These are phyloP conservation scores for Pelargonium myrrhifolium DNA, from an alignment of 441 rosid species.

Conservation along the genomic window DNA sequence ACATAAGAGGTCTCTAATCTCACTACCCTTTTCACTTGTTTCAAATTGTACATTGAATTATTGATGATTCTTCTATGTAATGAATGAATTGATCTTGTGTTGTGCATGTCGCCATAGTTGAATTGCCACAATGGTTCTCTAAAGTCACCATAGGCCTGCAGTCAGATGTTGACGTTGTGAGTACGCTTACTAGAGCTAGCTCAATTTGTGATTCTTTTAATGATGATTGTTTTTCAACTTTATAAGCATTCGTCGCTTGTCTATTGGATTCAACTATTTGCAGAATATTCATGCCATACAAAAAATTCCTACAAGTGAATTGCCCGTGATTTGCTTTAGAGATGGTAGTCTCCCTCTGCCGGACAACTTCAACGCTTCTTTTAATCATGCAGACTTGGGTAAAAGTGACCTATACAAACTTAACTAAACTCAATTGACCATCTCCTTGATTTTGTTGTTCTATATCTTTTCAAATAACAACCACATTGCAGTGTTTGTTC, in stretches of 20 bases:
- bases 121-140: conserved; percentile 1
- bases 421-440: not conserved
- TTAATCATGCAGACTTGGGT: not conserved
- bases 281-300: not conserved
- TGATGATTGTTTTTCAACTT: too few species aligned
- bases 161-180: not conserved
- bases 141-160: conserved; percentile 1
- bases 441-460: not conserved
- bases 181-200: not conserved
- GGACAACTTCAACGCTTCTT: not conserved
- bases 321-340: conserved; percentile 4
- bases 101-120: conserved; percentile 1
- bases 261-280: not conserved
- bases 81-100: not conserved
- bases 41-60: too few species aligned
- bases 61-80: not conserved
- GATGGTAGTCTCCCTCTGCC: conserved; percentile 6
- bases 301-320: not conserved
- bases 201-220: not conserved
- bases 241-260: too few species aligned
- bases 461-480: not conserved
- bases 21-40: not conserved
- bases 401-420: not conserved
- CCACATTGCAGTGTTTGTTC: conserved; percentile 26
- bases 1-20: not conserved